Conservation (phyloP, 2,329 filamentous ascomycete genomes). For the Colletotrichum neosansevieriae region DNA sequence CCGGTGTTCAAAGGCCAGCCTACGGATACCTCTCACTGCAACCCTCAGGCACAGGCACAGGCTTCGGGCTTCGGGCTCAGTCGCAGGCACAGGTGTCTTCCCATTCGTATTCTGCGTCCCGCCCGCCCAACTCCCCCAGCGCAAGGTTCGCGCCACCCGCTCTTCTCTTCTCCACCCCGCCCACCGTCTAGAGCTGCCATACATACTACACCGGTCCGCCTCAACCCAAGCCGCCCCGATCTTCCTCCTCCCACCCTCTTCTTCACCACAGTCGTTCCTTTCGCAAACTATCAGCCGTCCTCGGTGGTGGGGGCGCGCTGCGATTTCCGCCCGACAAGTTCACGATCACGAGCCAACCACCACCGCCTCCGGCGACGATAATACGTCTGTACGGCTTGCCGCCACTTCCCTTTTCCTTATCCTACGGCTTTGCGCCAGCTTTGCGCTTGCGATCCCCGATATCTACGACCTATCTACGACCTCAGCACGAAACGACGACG, state of each 20-base stretch:
- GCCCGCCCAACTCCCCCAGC: slow-evolving; percentile 33
- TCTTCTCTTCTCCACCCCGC: slow-evolving; percentile 39
- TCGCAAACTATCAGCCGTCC: slow-evolving; percentile 39
- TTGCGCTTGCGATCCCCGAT: slow-evolving; percentile 27
- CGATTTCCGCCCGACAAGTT: slow-evolving; percentile 31
- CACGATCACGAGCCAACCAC: slow-evolving; percentile 31
- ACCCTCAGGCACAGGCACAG: slow-evolving; percentile 22
- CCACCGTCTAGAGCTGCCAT: slow-evolving; percentile 40
- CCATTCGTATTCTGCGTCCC: slow-evolving; percentile 37
- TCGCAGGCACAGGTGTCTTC: slow-evolving; percentile 37
- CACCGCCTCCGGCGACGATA: slow-evolving; percentile 24
- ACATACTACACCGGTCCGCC: slow-evolving; percentile 42
- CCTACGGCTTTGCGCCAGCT: slow-evolving; percentile 10
- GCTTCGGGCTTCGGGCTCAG: slow-evolving; percentile 31
- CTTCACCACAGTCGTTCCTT: slow-evolving; percentile 41
- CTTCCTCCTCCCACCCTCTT: slow-evolving; percentile 36
- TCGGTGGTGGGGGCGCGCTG: slow-evolving; percentile 40
- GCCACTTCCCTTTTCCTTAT: slow-evolving; percentile 32
- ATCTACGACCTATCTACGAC: slow-evolving; percentile 27
- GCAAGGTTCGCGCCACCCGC: slow-evolving; percentile 40
- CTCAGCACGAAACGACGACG: slow-evolving; percentile 30
- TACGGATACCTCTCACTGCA: slow-evolving; percentile 29
- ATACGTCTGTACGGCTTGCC: slow-evolving; percentile 14
- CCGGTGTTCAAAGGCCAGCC: slow-evolving; percentile 25
- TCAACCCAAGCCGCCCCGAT: slow-evolving; percentile 35